Base-by-base conservation (phyloP, 306 rosid species). In the Spatholobus suberectus region DNA sequence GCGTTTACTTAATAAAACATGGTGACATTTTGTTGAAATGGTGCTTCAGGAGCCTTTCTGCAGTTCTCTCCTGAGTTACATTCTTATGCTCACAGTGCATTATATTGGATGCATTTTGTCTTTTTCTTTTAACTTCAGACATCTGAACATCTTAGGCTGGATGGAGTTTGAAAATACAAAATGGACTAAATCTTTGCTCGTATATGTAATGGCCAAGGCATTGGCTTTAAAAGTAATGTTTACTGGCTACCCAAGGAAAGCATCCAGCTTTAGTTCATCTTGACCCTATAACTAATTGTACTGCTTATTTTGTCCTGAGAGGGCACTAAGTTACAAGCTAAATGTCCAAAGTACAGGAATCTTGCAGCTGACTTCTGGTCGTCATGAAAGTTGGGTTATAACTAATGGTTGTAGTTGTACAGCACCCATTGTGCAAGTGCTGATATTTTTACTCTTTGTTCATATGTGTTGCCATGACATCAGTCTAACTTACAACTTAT, bases 361-460 rank as follows among this genome's bases (percentile, higher is more conserved):
- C 40, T 57, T 82, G 20, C 34, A 3, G 66, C 27, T 73, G 77
- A 34, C 18, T 77, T 59, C 70, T 71, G 75, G 70, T 44, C 61
- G 59, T 26, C 35, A 3, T 76, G 78, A 34, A 61, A 51, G 66
- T 62, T 81, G 26, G 61, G 38, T 85, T 38, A 70, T 76, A 59
- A 23, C 38, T 81, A 55, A 75, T 69, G 44, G 62, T 5, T 57
- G 24, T 47, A 70, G 61, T 73, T 73, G 55, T 58, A 29, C 32
- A 29, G 32, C 65, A 62, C 47, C 35, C 27, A n/a, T 37, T 75
- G 34, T 58, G 75, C 58, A n/a, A 27, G 71, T 34, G 35, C 26
- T 41, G 68, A 58, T 38, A 37, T 59, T 51, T 38, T 63, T 40
- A 21, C 34, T 46, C 29, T 37, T 29, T 55, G 51, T 75, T 41